Percentiles rank a stretch among this genome's conserved stretches.
These are phyloP conservation scores for Mycena haematopus DNA, from an alignment of 768 basidiomycete genomes.

Conservation along the genomic window DNA sequence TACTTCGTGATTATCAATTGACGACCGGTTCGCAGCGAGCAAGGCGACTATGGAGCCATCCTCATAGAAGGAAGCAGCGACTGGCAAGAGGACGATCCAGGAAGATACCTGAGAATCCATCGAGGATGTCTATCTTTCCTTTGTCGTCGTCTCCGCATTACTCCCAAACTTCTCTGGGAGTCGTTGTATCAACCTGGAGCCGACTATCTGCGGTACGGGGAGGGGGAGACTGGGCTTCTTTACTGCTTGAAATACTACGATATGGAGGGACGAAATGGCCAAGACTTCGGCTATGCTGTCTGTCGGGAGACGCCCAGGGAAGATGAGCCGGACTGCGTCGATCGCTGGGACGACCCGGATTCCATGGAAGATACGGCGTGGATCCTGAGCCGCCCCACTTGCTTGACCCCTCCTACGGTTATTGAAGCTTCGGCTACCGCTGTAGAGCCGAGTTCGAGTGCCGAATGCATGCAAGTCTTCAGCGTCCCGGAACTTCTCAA, in stretches of 20 bases:
- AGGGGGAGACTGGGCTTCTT: constrained; percentile 2
- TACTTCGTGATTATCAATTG: neutral
- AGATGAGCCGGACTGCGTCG: constrained; percentile 21
- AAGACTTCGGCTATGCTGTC: constrained; percentile 19
- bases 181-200: constrained; percentile 21
- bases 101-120: constrained; percentile 15
- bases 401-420: neutral
- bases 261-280: constrained; percentile 23
- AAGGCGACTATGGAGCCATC: constrained; percentile 5
- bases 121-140: constrained; percentile 24
- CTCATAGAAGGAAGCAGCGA: constrained; percentile 21
- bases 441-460: neutral
- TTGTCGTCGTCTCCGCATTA: constrained; percentile 20
- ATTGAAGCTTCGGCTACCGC: neutral
- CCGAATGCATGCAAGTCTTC: constrained; percentile 17
- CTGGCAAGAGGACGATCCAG: constrained; percentile 14
- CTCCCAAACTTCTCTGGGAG: constrained; percentile 22
- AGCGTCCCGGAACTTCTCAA: constrained; percentile 15
- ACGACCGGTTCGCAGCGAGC: neutral
- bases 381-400: constrained; percentile 12
- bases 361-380: constrained; percentile 25
- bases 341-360: constrained; percentile 23
- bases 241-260: constrained; percentile 27
- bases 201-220: constrained; percentile 21
- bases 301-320: constrained; percentile 9